Percentiles rank a stretch among this genome's conserved stretches.
phyloP scores from a whole-genome alignment of 2,329 filamentous ascomycete genomes.

The Fusarium zealandicum region DNA sequence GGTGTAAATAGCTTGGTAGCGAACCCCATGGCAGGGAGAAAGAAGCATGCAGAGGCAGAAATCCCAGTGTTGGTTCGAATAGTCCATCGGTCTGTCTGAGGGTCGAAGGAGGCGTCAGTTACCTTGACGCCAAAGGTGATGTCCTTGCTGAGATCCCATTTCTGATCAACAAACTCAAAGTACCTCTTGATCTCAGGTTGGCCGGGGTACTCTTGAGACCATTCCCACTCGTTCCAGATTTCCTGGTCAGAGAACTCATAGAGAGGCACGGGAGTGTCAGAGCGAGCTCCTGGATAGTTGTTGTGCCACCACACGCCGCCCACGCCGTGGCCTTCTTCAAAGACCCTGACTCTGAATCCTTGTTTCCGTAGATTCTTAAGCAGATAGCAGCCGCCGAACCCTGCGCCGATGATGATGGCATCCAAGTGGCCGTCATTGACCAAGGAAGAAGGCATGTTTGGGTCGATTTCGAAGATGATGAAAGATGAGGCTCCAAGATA shows the following conservation, averaged over 20 bases:
- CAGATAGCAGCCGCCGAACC: slow-evolving; percentile 18
- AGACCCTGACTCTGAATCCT: slow-evolving; percentile 5
- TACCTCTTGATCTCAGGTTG: slow-evolving; percentile 51
- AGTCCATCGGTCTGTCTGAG: slow-evolving; percentile 18
- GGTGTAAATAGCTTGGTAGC: slow-evolving; percentile 22
- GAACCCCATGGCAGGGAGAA: slow-evolving; percentile 31
- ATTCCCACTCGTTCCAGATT: slow-evolving; percentile 51
- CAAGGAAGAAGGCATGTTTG: slow-evolving; percentile 10
- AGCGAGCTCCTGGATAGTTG: slow-evolving; percentile 50
- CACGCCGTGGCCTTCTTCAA: slow-evolving; percentile 7
- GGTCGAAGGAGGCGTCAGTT: slow-evolving; percentile 48
- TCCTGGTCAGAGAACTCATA: slow-evolving; percentile 37
- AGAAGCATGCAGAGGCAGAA: slow-evolving; percentile 9
- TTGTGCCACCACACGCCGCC: slow-evolving; percentile 39
- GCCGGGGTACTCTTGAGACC: slow-evolving; percentile 45
- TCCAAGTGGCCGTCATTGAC: neutral
- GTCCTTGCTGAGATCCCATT: slow-evolving; percentile 51
- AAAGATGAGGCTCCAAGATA: neutral
- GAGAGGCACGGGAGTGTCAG: slow-evolving; percentile 42
- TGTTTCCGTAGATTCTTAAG: slow-evolving; percentile 7
- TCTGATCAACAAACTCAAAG: slow-evolving; percentile 52
- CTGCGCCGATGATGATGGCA: slow-evolving; percentile 13
- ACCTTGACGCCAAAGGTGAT: slow-evolving; percentile 52
- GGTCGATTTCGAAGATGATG: neutral
- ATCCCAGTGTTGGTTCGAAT: slow-evolving; percentile 12